Evolutionary conservation across 148 eudicot genomes (phyloP), one percentile per base, ranked within the genome.

Genomic region (Dysphania ambrosioides): DNA sequence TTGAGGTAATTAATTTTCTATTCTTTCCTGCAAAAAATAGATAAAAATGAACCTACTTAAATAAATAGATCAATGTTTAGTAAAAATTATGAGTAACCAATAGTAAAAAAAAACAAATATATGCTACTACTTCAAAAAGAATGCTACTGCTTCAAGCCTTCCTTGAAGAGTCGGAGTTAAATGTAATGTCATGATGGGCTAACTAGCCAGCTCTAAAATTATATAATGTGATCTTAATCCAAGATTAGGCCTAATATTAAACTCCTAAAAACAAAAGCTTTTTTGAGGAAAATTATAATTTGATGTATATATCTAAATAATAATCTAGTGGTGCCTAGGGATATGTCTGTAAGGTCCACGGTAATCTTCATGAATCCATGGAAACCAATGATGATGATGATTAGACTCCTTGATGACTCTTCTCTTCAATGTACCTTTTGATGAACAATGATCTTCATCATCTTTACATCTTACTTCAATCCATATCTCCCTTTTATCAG

Each of bases 301-400:
- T 16, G 35, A 24, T 26, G 9, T 4, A 58, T 12, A 8, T 60
- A 13, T 24, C 35, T 75, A 31, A 23, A 2, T 27, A 65, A 27
- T 18, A 18, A 29, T 24, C 74, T 75, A 90, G 38, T 90, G 90
- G 79, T 90, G 96, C 77, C 72, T 85, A 79, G 91, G 88, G 18
- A 16, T 75, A 80, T 90, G 92, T 69, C 56, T 75, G 36, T 79
- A 83, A 42, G 96, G 96, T 67, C 90, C 88, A 82, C 82, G 85
- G 72, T 90, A 90, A 78, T 88, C 92, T 87, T 88, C 96, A 77
- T 86, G 83, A 70, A 85, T 81, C 78, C 81, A 82, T 81, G 96
- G 88, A 77, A 90, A 83, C 88, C 79, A 78, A 26, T 57, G 23
- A n/a, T 36, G 55, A 35, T 66, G 23, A n/a, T 56, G 35, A 42